Base-by-base conservation (phyloP, 2,329 filamentous ascomycete species). In the Scedosporium aurantiacum region DNA sequence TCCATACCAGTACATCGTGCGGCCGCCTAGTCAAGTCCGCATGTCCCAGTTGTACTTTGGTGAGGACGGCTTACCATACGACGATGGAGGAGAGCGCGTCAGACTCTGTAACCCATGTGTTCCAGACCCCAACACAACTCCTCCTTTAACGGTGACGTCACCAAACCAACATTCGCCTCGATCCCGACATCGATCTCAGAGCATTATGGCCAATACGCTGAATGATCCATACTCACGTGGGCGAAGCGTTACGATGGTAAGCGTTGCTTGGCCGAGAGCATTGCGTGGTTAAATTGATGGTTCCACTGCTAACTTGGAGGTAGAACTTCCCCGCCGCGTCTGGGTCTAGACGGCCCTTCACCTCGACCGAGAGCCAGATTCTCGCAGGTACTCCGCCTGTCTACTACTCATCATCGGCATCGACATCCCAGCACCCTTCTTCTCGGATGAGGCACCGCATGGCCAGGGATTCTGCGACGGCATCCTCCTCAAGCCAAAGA, bases 1-100 rank as follows among this genome's bases (percentile, higher is more conserved):
- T 65, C 93, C 93, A 1, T 84, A 92, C 65, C 90, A 94, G 70
- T 97, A 90, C 71, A 96, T 97, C 65, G 91, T 97, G 27, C 87
- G 88, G 57, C 89, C 90, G 2, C 88, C 89, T 1, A 79, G 71
- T 62, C 63, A 63, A 40, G 55, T 41, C 1, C 41, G 60, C 12
- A 37, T 32, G 18, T 50, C 60, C 18, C 52, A 56, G 37, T 40
- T 57, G 16, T 57, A 57, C 21, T 37, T 41, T 40, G 60, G 60
- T 18, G 60, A 57, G 8, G 54, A 57, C 18, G 60, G 43, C 7
- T 14, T 50, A 18, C 25, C 18, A 14, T 61, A 45, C 16, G 40
- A 7, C 8, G 52, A 78, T 3, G 82, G 82, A 16, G 82, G 82
- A 27, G 82, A 84, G 66, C 75, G 80, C 52, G 82, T 85, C 57